These are phyloP conservation scores for Lenwebbia sp. DNA, from an alignment of 345 rosid genomes.

Conservation along the genomic window DNA sequence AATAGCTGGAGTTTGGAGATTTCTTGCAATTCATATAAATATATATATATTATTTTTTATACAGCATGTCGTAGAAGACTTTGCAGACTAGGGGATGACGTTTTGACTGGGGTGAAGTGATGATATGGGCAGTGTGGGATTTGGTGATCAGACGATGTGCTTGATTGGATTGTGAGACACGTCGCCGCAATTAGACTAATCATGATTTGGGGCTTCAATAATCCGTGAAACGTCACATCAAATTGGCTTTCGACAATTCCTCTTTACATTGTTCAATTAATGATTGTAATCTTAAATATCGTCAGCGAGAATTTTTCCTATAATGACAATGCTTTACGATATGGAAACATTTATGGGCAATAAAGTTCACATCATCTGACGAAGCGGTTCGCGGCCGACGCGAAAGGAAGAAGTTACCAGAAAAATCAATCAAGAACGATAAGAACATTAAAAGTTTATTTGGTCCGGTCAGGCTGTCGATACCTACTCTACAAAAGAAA, in stretches of 20 bases:
- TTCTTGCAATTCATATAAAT: background rate
- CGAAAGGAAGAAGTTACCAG: background rate
- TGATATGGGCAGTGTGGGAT: background rate
- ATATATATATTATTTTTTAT: background rate
- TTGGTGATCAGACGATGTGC: background rate
- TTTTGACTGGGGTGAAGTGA: background rate
- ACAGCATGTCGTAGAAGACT: background rate
- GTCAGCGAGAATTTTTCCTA: background rate
- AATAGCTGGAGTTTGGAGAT: background rate
- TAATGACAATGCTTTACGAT: background rate
- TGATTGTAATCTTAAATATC: background rate
- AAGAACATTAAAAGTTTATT: background rate
- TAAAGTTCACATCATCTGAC: background rate
- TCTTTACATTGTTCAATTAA: background rate
- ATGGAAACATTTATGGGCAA: background rate
- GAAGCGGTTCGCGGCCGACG: background rate
- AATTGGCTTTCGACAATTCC: background rate
- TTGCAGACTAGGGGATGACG: background rate
- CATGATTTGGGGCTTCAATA: background rate
- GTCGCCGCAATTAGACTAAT: background rate
- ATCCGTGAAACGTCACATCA: background rate
- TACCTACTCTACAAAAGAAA: rapidly evolving
- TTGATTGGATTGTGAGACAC: background rate
- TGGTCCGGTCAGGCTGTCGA: rapidly evolving
- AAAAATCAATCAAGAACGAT: background rate